Percentiles rank a stretch among this genome's conserved stretches.
Evolutionary conservation across 2,329 filamentous ascomycete genomes (phyloP).

Genomic region (Zasmidium citrigriseum): DNA sequence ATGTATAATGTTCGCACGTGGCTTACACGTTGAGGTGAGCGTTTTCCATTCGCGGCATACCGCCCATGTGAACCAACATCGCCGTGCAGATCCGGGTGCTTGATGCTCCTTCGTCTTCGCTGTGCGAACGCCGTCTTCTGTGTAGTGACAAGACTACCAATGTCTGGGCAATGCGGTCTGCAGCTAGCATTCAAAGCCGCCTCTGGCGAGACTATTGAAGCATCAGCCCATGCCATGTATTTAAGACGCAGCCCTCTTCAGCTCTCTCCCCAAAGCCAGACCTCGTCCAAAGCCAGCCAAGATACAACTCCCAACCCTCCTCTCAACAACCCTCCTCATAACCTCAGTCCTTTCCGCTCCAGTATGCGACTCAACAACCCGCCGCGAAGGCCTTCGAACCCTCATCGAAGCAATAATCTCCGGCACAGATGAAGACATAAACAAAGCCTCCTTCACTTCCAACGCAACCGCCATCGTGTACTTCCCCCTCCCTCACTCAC

Average conservation of each 20-base stretch:
- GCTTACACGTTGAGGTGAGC: too few species aligned
- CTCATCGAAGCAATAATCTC: neutral
- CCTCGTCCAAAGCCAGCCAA: neutral
- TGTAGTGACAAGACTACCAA: too few species aligned
- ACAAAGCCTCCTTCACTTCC: neutral
- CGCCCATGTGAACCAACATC: too few species aligned
- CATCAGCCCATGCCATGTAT: neutral
- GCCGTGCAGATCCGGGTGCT: too few species aligned
- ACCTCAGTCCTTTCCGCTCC: neutral
- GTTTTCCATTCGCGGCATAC: too few species aligned
- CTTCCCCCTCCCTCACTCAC: neutral
- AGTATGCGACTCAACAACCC: neutral
- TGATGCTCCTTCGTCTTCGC: too few species aligned
- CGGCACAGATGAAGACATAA: neutral
- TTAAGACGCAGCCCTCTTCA: neutral
- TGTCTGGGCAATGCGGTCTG: too few species aligned
- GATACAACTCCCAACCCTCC: neutral
- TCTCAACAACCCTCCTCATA: neutral
- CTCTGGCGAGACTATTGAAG: too few species aligned
- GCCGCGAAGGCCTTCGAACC: neutral
- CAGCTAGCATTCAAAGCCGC: too few species aligned
- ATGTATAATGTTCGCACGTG: too few species aligned
- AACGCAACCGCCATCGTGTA: neutral
- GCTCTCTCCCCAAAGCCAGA: neutral
- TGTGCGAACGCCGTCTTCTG: too few species aligned